Evolutionary conservation across 768 basidiomycete species (phyloP), one percentile per base, ranked within the genome.

Genomic region (Lactarius trivialis): DNA sequence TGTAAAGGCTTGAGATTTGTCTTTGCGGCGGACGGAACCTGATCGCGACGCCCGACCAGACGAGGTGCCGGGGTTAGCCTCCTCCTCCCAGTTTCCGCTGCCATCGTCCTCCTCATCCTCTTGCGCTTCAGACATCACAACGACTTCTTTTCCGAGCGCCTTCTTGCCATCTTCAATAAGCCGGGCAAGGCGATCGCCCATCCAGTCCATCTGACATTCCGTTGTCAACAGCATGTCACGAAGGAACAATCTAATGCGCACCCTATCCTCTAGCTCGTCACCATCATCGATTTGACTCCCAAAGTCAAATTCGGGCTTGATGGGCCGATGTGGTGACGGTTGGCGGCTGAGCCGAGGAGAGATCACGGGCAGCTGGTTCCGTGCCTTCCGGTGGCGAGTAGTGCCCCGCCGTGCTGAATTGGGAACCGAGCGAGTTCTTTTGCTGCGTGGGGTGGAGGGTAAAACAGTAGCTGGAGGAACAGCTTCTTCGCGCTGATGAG

Each of bases 61-160:
- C 8, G 63, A 50, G 3, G 62, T 26, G 51, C 55, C 53, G 14
- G 61, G 58, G 14, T 72, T 73, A 30, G 77, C 79, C 48, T 88
- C 86, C 58, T 91, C 89, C 60, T 86, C 85, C 91, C 91, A 93
- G 2, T 76, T 79, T 8, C 82, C 88, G 7, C 77, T 79, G 2
- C 88, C 90, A 68, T 91, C 89, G 64, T 91, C 91, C 4, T 85
- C 81, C 67, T 85, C 85, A 61, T 91, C 89, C 66, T 89, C 88
- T 60, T 84, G 77, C 4, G 79, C 77, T 52, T 91, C 89, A 63
- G 84, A 85, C 81, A 85, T 82, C 4, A 91, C 82, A 9, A 93
- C 90, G 17, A 93, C 79, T 70, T 93, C 89, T n/a, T 81, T 77
- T 15, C 81, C 82, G 7, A 93, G 78, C 0, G 91, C 91, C 51